These are phyloP conservation scores for Candida chilensis DNA, from an alignment of 805 yeast genomes.

Conservation along the genomic window DNA sequence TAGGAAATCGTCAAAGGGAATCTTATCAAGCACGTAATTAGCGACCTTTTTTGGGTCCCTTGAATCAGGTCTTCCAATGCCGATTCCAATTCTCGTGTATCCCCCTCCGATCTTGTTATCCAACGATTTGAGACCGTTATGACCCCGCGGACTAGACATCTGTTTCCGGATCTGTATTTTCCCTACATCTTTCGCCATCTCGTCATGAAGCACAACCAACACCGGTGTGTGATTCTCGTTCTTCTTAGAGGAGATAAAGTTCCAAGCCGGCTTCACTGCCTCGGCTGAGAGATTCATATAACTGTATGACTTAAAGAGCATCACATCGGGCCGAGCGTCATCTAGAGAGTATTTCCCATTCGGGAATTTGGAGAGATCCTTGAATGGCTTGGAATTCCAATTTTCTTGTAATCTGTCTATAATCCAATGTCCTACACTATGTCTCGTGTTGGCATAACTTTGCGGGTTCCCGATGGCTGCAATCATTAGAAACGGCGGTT, in stretches of 20 bases:
- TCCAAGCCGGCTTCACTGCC: too few relatives aligned
- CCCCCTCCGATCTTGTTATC: constrained; percentile 33
- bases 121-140: constrained; percentile 70
- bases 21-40: constrained; percentile 52
- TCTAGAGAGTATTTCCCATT: too few relatives aligned
- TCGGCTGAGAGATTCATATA: too few relatives aligned
- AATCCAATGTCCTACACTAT: constrained; percentile 26
- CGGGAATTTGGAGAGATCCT: too few relatives aligned
- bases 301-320: too few relatives aligned
- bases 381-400: constrained; percentile 1
- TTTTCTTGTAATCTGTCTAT: neutral
- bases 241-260: too few relatives aligned
- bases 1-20: constrained; percentile 34
- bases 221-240: too few relatives aligned
- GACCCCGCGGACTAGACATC: constrained; percentile 66
- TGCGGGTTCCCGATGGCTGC: constrained; percentile 33
- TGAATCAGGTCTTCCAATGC: constrained; percentile 61
- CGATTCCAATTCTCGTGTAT: constrained; percentile 64
- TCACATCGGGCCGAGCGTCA: too few relatives aligned
- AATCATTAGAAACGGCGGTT: constrained; percentile 1
- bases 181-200: constrained; percentile 59
- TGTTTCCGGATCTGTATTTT: constrained; percentile 52
- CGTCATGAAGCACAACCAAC: constrained; percentile 73
- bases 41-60: constrained; percentile 39
- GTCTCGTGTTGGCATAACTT: constrained; percentile 21